These are phyloP conservation scores for Clonostachys sp. DNA, from an alignment of 2,329 filamentous ascomycete species.

Conservation along the genomic window DNA sequence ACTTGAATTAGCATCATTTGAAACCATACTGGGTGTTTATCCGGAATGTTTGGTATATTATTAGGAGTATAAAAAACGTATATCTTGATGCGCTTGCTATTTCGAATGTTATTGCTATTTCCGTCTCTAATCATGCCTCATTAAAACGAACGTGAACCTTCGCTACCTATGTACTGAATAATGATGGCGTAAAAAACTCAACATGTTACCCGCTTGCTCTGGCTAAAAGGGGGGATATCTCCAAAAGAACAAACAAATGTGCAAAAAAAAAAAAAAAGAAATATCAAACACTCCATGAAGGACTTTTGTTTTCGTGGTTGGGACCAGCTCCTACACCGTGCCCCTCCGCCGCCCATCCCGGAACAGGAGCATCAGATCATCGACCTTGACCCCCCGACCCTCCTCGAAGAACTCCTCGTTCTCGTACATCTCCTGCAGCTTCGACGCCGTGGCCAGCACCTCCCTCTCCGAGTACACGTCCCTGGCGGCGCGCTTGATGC, in stretches of 20 bases:
- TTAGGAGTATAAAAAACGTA: no score
- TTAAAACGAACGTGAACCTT: no score
- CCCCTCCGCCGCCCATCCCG: constrained; percentile 7
- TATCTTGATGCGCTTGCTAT: no score
- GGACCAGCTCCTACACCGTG: constrained; percentile 1
- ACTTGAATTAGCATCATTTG: no score
- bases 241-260: not conserved
- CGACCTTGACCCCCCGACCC: constrained; percentile 9
- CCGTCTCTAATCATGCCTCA: no score
- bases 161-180: no score
- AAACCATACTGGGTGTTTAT: no score
- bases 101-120: no score
- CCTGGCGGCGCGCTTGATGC: constrained; percentile 11
- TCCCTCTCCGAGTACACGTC: constrained; percentile 13
- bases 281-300: no score
- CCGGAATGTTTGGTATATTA: no score
- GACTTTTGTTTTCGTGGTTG: no score
- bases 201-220: not conserved
- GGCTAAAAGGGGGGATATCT: not conserved
- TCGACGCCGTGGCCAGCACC: constrained; percentile 12
- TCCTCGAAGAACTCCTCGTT: constrained; percentile 14
- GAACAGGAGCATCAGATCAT: constrained; percentile 3
- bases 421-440: constrained; percentile 19
- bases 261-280: not conserved
- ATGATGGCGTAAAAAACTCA: no score